A percentile compares a stretch with the other conserved stretches of the same genome.
These are phyloP conservation scores for Vigna unguiculata DNA, from an alignment of 306 rosid genomes.

Conservation along the genomic window DNA sequence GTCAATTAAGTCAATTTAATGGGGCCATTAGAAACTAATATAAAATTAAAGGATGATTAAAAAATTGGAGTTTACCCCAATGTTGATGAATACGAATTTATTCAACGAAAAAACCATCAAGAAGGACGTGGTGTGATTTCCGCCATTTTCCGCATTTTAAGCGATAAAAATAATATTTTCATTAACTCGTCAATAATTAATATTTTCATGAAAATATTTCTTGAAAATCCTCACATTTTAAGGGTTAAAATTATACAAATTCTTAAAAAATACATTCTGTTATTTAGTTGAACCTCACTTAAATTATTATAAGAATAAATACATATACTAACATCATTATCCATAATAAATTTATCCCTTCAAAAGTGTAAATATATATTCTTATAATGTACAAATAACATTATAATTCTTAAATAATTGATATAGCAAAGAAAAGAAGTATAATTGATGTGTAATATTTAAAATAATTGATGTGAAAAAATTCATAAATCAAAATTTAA, in stretches of 20 bases:
- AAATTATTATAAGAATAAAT: no score
- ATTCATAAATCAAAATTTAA: no score
- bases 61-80: not conserved
- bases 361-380: no score
- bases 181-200: not conserved
- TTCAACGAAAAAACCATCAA: not conserved
- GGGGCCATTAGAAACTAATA: not conserved
- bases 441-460: no score
- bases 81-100: not conserved
- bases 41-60: not conserved
- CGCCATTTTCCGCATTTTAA: not conserved
- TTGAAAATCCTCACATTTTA: not conserved
- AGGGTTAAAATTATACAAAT: not conserved
- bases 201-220: not conserved
- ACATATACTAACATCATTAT: no score
- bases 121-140: not conserved
- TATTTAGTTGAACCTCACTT: no score
- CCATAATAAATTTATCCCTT: no score
- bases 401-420: no score
- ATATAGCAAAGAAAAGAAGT: no score
- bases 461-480: no score
- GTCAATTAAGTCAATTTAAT: slow-evolving; percentile 19
- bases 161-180: not conserved
- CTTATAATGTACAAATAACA: no score
- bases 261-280: no score